These are phyloP conservation scores for Zasmidium angulare DNA, from an alignment of 2,329 filamentous ascomycete species.

Conservation along the genomic window DNA sequence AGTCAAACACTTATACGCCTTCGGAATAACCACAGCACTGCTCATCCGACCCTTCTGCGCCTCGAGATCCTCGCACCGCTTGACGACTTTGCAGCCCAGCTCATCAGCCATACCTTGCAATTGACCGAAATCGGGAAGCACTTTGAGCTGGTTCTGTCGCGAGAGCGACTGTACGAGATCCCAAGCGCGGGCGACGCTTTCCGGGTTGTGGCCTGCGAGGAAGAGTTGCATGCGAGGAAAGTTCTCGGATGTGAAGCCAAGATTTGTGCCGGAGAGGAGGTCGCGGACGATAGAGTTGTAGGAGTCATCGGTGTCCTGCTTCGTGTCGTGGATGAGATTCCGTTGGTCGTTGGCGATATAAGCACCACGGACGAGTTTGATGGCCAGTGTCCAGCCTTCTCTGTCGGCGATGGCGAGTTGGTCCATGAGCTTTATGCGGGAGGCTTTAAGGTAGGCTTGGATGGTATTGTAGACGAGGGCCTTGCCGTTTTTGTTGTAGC, in stretches of 20 bases:
- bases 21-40: conserved; percentile 16
- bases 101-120: conserved; percentile 34
- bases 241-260: conserved; percentile 21
- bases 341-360: conserved; percentile 51
- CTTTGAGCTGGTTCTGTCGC: conserved; percentile 15
- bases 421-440: conserved; percentile 44
- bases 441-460: conserved; percentile 54
- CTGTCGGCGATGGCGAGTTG: conserved; percentile 47
- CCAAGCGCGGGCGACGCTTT: conserved; percentile 21
- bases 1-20: conserved; percentile 30
- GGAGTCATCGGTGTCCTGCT: conserved; percentile 28
- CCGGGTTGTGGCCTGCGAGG: conserved; percentile 34
- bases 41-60: neutral
- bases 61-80: conserved; percentile 18
- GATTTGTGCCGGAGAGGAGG: conserved; percentile 24
- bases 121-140: conserved; percentile 28
- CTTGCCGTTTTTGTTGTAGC: conserved; percentile 47
- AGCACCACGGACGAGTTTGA: conserved; percentile 56
- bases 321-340: conserved; percentile 29
- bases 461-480: conserved; percentile 52
- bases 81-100: conserved; percentile 25
- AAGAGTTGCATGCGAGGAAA: conserved; percentile 28
- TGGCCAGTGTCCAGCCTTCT: conserved; percentile 51
- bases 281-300: conserved; percentile 29
- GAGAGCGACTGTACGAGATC: conserved; percentile 19